Base-by-base conservation (phyloP, 2,329 filamentous ascomycete genomes). In the Cladosporium sp. region DNA sequence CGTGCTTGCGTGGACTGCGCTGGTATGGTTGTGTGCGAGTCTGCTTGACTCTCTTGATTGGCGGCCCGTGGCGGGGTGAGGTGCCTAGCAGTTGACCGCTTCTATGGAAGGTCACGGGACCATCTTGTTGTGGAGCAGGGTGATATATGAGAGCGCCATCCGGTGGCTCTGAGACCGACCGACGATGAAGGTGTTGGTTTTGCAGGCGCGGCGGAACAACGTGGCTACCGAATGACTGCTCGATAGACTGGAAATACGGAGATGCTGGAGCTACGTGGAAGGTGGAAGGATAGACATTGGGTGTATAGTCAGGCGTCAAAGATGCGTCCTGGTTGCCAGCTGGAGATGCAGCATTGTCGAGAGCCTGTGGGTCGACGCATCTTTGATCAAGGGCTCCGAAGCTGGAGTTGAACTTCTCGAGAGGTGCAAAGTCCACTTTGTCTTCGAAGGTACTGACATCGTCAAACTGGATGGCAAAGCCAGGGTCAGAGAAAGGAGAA, bases 151-250 rank as follows among this genome's bases (percentile, higher is more conserved):
- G 44, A 12, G 53, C 55, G 6, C 59, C 52, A 32, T 60, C 62
- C 47, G 65, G 63, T 28, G 65, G 65, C 44, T 66, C 65, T 17
- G 65, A 66, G 17, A 66, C 60, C 3, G 65, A 66, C 24, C 65
- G 65, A 19, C 65, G 64, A 39, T 63, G 64, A 24, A 52, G 49
- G 28, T 59, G 39, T 35, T 56, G 58, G 24, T 17, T 47, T n/a
- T 32, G 28, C 13, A 53, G n/a, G 17, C 28, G 40, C 19, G 49
- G 54, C 56, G 42, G 58, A 52, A 54, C 61, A 32, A 28, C 15
- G 5, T 48, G 28, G 44, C 51, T 58, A 39, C 52, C 57, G 58
- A 17, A 61, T 51, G 34, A 56, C 39, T 20, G 25, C 32, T 66
- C 63, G 40, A 65, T 53, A n/a, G 63, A 65, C 15, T 61, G 60